Evolutionary conservation across 495 filamentous ascomycete species (phyloP).

Genomic region (Tuber borchii): DNA sequence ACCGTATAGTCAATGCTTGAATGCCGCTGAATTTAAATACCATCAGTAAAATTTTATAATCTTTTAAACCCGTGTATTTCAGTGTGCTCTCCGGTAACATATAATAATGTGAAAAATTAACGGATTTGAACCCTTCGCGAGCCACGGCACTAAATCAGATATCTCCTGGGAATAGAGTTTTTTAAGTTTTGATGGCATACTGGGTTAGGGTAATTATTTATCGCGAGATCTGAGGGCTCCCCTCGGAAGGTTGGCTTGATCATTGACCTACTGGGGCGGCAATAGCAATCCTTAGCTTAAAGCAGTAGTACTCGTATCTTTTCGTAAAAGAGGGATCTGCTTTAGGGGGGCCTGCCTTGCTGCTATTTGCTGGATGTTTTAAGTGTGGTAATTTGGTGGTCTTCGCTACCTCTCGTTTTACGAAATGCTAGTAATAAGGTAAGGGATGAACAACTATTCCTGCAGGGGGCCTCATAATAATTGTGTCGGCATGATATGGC

Average conservation of each 20-base stretch:
- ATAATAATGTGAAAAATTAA: background rate
- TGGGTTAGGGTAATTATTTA: no score
- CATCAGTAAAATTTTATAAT: no score
- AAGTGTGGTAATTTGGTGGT: no score
- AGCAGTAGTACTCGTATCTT: background rate
- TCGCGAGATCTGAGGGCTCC: no score
- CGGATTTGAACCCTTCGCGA: background rate
- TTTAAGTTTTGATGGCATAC: background rate
- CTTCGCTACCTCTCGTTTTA: no score
- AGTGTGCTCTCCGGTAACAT: no score
- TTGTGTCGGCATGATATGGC: background rate
- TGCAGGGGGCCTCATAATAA: background rate
- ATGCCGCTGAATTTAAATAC: no score
- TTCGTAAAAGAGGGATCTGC: no score
- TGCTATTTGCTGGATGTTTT: no score
- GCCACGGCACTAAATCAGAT: background rate
- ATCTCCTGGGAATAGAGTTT: background rate
- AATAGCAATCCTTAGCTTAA: background rate
- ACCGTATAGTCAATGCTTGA: no score
- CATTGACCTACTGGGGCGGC: background rate
- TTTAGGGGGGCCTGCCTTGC: no score
- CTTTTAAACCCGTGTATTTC: background rate
- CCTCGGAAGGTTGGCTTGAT: background rate
- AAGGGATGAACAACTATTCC: background rate
- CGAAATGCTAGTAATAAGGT: no score